Conservation (phyloP, 1,139 yeast genomes). For the Geotrichum phurueaensis region DNA sequence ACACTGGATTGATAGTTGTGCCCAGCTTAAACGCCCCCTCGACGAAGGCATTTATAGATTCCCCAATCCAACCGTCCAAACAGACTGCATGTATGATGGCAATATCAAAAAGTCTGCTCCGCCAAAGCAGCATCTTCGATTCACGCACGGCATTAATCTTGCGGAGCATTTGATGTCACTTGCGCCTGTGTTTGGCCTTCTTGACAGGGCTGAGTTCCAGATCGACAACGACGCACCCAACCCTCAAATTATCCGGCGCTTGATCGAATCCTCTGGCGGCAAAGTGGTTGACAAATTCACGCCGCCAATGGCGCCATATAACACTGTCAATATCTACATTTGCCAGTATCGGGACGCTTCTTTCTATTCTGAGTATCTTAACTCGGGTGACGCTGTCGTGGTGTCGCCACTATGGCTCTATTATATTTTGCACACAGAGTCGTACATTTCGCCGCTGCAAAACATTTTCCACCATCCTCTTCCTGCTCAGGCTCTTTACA, state of each 20-base stretch:
- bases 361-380: slow-evolving; percentile 39
- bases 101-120: slow-evolving; percentile 6
- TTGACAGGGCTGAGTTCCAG: slow-evolving; percentile 21
- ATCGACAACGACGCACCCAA: slow-evolving; percentile 11
- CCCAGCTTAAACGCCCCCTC: slow-evolving; percentile 47
- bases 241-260: slow-evolving; percentile 31
- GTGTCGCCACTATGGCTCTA: slow-evolving; percentile 13
- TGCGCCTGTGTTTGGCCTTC: slow-evolving; percentile 6
- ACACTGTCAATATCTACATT: slow-evolving; percentile 48
- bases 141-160: not conserved
- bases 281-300: slow-evolving; percentile 14
- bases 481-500: slow-evolving; percentile 47
- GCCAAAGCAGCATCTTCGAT: not conserved
- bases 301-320: slow-evolving; percentile 32
- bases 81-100: not conserved
- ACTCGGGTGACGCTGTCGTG: slow-evolving; percentile 7
- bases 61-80: slow-evolving; percentile 3
- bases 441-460: slow-evolving; percentile 52
- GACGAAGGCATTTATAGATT: slow-evolving; percentile 38
- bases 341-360: slow-evolving; percentile 60
- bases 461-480: slow-evolving; percentile 68
- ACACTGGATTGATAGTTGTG: slow-evolving; percentile 63
- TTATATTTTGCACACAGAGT: slow-evolving; percentile 48
- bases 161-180: not conserved
- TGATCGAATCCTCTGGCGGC: slow-evolving; percentile 29